Percentiles rank a stretch among this genome's conserved stretches.
These are phyloP conservation scores for Ogataea polymorpha DNA, from an alignment of 805 yeast species.

Conservation along the genomic window DNA sequence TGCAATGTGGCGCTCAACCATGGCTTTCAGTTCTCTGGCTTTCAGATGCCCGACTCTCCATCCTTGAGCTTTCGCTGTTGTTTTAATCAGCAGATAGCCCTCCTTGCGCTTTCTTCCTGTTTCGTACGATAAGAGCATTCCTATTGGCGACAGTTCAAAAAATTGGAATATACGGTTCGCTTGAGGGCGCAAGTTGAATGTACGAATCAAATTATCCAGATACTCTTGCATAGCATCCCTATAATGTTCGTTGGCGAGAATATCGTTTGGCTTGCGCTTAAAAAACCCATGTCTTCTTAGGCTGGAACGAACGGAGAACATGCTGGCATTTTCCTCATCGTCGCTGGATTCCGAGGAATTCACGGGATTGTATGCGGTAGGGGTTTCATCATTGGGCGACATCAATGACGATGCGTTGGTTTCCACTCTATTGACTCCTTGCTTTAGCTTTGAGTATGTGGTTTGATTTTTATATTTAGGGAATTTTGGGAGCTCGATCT, in stretches of 20 bases:
- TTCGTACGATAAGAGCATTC: conserved; percentile 79
- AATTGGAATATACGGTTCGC: conserved; percentile 81
- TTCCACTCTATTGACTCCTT: conserved; percentile 5
- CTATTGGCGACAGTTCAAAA: conserved; percentile 85
- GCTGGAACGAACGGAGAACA: conserved; percentile 12
- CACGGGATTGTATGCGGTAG: conserved; percentile 1
- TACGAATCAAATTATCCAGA: conserved; percentile 55
- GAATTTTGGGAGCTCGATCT: conserved; percentile 36
- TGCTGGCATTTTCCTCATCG: conserved; percentile 7
- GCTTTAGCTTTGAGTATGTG: neutral
- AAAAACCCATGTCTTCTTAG: conserved; percentile 12
- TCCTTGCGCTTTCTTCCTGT: conserved; percentile 82
- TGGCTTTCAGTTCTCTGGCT: conserved; percentile 72
- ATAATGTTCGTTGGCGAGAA: conserved; percentile 32
- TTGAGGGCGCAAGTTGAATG: conserved; percentile 70
- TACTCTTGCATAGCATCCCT: conserved; percentile 59
- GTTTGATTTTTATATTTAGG: conserved; percentile 30
- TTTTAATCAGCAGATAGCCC: conserved; percentile 75
- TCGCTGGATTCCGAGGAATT: conserved; percentile 5
- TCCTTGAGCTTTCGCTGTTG: conserved; percentile 85
- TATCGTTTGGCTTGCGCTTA: conserved; percentile 10
- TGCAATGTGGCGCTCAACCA: conserved; percentile 86
- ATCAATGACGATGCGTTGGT: conserved; percentile 9
- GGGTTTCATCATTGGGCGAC: conserved; percentile 7
- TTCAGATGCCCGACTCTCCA: conserved; percentile 93